Percentiles rank a stretch among this genome's conserved stretches.
Conservation (phyloP, 2,329 filamentous ascomycete genomes). For the Trichoderma guizhouense region DNA sequence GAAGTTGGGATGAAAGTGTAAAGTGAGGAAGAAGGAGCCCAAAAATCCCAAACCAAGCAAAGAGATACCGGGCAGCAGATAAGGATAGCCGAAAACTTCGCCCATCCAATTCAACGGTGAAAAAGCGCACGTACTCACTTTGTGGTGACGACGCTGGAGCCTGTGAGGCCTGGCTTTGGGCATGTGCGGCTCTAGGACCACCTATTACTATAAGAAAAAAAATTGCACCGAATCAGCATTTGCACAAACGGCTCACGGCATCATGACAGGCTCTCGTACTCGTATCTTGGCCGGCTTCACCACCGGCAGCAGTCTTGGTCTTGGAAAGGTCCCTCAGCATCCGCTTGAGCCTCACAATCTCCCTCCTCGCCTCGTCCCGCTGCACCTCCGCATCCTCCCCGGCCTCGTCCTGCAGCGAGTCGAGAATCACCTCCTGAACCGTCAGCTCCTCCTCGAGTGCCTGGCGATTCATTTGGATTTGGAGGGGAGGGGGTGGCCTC, state of each 20-base stretch:
- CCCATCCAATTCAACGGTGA: neutral
- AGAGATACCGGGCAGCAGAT: neutral
- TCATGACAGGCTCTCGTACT: neutral
- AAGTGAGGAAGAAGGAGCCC: neutral
- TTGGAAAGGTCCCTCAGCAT: conserved; percentile 22
- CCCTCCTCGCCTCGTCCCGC: conserved; percentile 25
- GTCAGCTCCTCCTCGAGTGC: conserved; percentile 40
- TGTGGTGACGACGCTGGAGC: neutral
- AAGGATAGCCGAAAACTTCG: neutral
- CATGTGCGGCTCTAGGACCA: neutral
- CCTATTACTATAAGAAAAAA: neutral
- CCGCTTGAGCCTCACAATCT: conserved; percentile 34
- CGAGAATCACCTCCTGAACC: conserved; percentile 42
- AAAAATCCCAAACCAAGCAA: neutral
- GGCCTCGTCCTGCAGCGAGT: conserved; percentile 34
- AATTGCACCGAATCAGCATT: neutral
- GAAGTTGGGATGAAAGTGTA: neutral
- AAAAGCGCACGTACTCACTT: neutral
- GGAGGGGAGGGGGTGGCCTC: neutral
- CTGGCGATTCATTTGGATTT: conserved; percentile 22
- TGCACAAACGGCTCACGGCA: neutral
- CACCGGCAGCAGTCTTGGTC: neutral
- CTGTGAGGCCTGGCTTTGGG: neutral
- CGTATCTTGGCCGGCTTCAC: neutral
- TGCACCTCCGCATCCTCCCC: conserved; percentile 32